These are phyloP conservation scores for Xylaria sp. DNA, from an alignment of 2,329 filamentous ascomycete species.

Conservation along the genomic window DNA sequence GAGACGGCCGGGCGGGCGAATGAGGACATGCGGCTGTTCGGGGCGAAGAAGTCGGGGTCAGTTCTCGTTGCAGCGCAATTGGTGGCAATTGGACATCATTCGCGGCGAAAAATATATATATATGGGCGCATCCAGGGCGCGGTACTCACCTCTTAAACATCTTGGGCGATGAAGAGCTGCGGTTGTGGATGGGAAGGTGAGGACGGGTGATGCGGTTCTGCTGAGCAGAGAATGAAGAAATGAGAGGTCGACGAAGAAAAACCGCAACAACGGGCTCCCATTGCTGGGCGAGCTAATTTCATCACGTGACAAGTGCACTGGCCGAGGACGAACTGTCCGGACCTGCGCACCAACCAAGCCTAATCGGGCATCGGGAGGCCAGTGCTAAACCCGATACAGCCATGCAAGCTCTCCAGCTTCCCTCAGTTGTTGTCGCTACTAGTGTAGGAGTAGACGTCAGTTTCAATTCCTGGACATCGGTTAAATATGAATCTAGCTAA, in stretches of 20 bases:
- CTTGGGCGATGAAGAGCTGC: slow-evolving; percentile 76
- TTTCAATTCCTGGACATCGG: too few species aligned
- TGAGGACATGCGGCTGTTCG: slow-evolving; percentile 72
- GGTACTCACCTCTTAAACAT: slow-evolving; percentile 84
- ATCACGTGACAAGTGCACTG: slow-evolving; percentile 37
- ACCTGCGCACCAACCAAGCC: slow-evolving; percentile 26
- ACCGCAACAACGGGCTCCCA: slow-evolving; percentile 39
- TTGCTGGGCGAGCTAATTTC: slow-evolving; percentile 39
- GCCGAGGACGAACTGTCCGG: slow-evolving; percentile 26
- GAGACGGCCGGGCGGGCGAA: slow-evolving; percentile 69
- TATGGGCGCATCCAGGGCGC: slow-evolving; percentile 46
- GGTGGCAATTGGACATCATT: slow-evolving; percentile 58
- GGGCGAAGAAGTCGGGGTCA: slow-evolving; percentile 53
- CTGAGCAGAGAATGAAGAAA: slow-evolving; percentile 46
- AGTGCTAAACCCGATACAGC: slow-evolving; percentile 21
- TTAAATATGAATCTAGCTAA: too few species aligned
- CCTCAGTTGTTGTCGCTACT: neutral
- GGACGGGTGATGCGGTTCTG: slow-evolving; percentile 58
- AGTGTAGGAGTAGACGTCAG: too few species aligned
- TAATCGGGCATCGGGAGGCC: slow-evolving; percentile 15
- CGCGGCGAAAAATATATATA: slow-evolving; percentile 45
- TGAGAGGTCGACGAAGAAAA: slow-evolving; percentile 43
- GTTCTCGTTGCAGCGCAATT: slow-evolving; percentile 67
- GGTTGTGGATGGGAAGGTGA: slow-evolving; percentile 70
- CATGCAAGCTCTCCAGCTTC: slow-evolving; percentile 5